Evolutionary conservation across 768 basidiomycete genomes (phyloP).

Genomic region (Sporobolomyces pararoseus): DNA sequence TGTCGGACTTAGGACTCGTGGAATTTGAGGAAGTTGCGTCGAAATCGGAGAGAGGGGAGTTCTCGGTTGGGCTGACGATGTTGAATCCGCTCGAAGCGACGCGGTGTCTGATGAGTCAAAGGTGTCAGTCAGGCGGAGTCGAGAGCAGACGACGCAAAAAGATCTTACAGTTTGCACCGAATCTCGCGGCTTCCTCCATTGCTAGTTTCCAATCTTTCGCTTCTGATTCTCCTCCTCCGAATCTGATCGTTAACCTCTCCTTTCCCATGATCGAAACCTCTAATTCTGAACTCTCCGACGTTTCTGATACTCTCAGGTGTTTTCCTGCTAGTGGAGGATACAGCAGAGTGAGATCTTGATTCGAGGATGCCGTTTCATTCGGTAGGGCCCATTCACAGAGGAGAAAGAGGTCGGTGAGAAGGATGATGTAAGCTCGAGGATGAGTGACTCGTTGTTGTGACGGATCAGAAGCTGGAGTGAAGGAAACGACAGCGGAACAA

Average conservation of each 20-base stretch:
- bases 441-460: conserved; percentile 71
- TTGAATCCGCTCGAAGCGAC: conserved; percentile 18
- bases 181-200: conserved; percentile 78
- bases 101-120: conserved; percentile 19
- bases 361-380: conserved; percentile 56
- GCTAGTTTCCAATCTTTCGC: conserved; percentile 64
- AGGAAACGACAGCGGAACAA: conserved; percentile 66
- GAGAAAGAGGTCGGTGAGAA: conserved; percentile 88
- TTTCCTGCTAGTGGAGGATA: conserved; percentile 96
- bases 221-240: conserved; percentile 57
- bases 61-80: background rate
- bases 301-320: conserved; percentile 65
- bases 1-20: background rate
- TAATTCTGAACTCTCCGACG: conserved; percentile 59
- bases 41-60: conserved; percentile 24
- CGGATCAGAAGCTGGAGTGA: conserved; percentile 61
- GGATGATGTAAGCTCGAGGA: conserved; percentile 71
- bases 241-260: conserved; percentile 69
- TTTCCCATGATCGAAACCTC: conserved; percentile 81
- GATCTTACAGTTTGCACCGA: conserved; percentile 66
- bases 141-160: background rate
- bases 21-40: background rate
- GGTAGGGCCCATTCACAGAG: conserved; percentile 77
- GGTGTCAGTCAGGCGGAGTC: background rate
- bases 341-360: conserved; percentile 75